Evolutionary conservation across 2,329 filamentous ascomycete species (phyloP).

Genomic region (Cordyceps farinosa): DNA sequence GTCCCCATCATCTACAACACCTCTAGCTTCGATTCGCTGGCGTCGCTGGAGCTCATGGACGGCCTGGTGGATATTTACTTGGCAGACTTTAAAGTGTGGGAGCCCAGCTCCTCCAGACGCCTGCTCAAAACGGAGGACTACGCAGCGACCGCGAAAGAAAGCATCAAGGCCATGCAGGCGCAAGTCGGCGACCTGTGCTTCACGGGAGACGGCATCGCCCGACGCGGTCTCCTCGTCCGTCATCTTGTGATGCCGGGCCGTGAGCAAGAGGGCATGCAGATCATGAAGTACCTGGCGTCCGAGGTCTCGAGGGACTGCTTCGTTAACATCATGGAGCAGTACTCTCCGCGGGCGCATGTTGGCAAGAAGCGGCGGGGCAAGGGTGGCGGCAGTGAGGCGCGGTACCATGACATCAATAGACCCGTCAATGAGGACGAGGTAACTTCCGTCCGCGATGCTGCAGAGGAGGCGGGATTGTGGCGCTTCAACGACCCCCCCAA

Average conservation of each 20-base stretch:
- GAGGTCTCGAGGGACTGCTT: conserved; percentile 73
- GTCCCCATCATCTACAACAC: conserved; percentile 84
- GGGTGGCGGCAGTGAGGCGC: conserved; percentile 39
- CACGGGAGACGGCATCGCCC: conserved; percentile 75
- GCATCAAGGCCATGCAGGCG: conserved; percentile 72
- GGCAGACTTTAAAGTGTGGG: conserved; percentile 87
- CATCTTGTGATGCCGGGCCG: conserved; percentile 84
- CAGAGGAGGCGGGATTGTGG: conserved; percentile 71
- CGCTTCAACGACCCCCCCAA: conserved; percentile 65
- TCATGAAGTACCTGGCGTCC: conserved; percentile 71
- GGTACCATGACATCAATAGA: conserved; percentile 79
- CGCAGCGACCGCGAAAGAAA: conserved; percentile 67
- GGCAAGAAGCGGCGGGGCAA: conserved; percentile 56
- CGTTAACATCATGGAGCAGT: conserved; percentile 88
- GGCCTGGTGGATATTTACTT: conserved; percentile 82
- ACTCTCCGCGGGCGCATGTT: conserved; percentile 75
- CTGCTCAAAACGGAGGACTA: conserved; percentile 79
- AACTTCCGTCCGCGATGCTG: conserved; percentile 61
- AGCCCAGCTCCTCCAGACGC: conserved; percentile 59
- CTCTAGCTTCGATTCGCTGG: conserved; percentile 73
- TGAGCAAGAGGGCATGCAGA: conserved; percentile 67
- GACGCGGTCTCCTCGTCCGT: conserved; percentile 69
- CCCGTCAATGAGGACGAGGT: conserved; percentile 63
- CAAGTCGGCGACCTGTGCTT: conserved; percentile 84
- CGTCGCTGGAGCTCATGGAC: conserved; percentile 68